phyloP scores from a whole-genome alignment of 2,329 filamentous ascomycete genomes.

The Chrysoporthe austroafricana region DNA sequence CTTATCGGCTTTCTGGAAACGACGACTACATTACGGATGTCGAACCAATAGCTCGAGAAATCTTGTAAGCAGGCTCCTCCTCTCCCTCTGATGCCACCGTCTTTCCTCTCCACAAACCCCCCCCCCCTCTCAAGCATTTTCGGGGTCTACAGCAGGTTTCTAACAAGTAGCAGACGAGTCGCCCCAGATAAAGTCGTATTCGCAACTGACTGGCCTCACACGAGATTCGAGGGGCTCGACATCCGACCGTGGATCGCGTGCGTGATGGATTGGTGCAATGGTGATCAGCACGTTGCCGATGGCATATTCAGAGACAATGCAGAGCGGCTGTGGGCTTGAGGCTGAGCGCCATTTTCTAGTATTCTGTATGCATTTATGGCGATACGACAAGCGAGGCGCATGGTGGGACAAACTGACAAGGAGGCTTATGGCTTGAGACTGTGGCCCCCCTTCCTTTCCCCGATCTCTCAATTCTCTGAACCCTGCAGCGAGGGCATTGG shows the following conservation, averaged over 20 bases:
- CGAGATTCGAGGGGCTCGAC: constrained; percentile 60
- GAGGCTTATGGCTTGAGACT: background rate
- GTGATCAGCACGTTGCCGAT: constrained; percentile 47
- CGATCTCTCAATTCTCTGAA: background rate
- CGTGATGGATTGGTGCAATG: constrained; percentile 57
- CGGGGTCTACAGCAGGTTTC: background rate
- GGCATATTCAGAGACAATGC: constrained; percentile 61
- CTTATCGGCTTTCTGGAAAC: constrained; percentile 33
- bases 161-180: background rate
- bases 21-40: constrained; percentile 32
- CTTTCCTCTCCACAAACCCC: background rate
- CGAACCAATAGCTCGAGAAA: constrained; percentile 31
- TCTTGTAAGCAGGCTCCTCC: constrained; percentile 1
- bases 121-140: too few relatives aligned
- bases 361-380: constrained; percentile 5
- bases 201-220: constrained; percentile 41
- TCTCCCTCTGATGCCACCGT: background rate
- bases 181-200: constrained; percentile 30
- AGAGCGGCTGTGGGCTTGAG: constrained; percentile 48
- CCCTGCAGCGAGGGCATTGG: background rate
- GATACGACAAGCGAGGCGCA: constrained; percentile 21
- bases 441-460: background rate
- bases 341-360: background rate
- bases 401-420: background rate
- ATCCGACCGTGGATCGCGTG: constrained; percentile 57